Evolutionary conservation across 2,329 filamentous ascomycete species (phyloP).

Genomic region (Fusarium xyrophilum): DNA sequence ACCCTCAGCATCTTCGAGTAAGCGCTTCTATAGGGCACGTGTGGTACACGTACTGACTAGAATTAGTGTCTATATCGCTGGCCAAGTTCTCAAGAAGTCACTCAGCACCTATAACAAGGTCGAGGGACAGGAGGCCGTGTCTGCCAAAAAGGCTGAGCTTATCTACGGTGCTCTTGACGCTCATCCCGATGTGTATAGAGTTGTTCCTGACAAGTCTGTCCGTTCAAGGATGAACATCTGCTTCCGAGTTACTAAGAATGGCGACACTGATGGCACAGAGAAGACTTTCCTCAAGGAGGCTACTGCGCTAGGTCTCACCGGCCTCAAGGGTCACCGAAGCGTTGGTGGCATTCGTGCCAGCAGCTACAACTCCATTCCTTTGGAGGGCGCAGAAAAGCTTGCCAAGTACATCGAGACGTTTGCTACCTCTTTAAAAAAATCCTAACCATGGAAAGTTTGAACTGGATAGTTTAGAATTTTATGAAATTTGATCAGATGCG

Average conservation of each 20-base stretch:
- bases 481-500: neutral
- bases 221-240: slow-evolving; percentile 96
- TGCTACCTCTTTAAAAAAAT: slow-evolving; percentile 43
- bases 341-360: slow-evolving; percentile 75
- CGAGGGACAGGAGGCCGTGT: slow-evolving; percentile 75
- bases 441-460: neutral
- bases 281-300: slow-evolving; percentile 80
- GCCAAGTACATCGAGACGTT: slow-evolving; percentile 66
- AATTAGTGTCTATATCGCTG: slow-evolving; percentile 80
- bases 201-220: slow-evolving; percentile 77
- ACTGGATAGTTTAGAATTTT: neutral
- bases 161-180: slow-evolving; percentile 82
- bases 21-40: slow-evolving; percentile 36
- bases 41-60: slow-evolving; percentile 8
- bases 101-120: slow-evolving; percentile 73
- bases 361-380: slow-evolving; percentile 86
- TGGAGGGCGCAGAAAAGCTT: slow-evolving; percentile 72
- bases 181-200: slow-evolving; percentile 72
- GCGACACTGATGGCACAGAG: slow-evolving; percentile 72
- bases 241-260: slow-evolving; percentile 73
- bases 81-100: slow-evolving; percentile 83
- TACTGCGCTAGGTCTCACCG: slow-evolving; percentile 71
- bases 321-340: slow-evolving; percentile 86
- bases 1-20: slow-evolving; percentile 90
- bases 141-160: slow-evolving; percentile 75